Base-by-base conservation (phyloP, 176 grass and related monocot genomes). In the Phyllostachys edulis region DNA sequence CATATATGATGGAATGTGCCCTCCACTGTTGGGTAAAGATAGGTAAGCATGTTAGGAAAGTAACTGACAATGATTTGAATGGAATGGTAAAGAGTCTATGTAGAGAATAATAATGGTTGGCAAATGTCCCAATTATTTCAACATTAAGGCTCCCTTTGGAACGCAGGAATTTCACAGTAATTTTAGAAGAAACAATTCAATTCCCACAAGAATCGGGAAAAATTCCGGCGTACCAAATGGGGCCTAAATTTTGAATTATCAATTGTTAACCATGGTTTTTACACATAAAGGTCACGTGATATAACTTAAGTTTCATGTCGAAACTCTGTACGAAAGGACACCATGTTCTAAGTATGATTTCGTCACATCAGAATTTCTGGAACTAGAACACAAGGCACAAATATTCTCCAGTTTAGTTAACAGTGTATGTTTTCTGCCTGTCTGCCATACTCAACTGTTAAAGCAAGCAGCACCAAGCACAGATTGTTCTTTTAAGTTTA, bases 1-100 rank as follows among this genome's bases (percentile, higher is more conserved):
- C 71, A 99, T 88, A 64, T 96, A 94, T 23, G 96, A 94, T 66
- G 96, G 91, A 92, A 89, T 99, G 75, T 99, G 93, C 20, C 96
- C 96, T 54, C 96, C 96, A n/a, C 96, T 99, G 90, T 67, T 54
- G 52, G 39, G 54, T 38, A 74, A 89, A 89, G 38, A 73, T 26
- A 89, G 50, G 40, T 36, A 74, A 83, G 18, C 45, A 57, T 29
- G 63, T 88, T 61, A 91, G 29, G 5, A 79, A 71, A 17, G 1
- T 13, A 75, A 81, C 1, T 57, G 27, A n/a, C 14, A 38, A 59
- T 39, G 5, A 1, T 87, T 55, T 66, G 24, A 55, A 55, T 18
- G 2, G 0, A 67, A 55, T 69, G 17, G 39, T 36, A 73, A 16
- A 69, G 37, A 32, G 21, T 66, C 5, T 50, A 57, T 34, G 1